Percentiles rank a stretch among this genome's conserved stretches.
Evolutionary conservation across 2,329 filamentous ascomycete genomes (phyloP).

Genomic region (Monosporascus sp.): DNA sequence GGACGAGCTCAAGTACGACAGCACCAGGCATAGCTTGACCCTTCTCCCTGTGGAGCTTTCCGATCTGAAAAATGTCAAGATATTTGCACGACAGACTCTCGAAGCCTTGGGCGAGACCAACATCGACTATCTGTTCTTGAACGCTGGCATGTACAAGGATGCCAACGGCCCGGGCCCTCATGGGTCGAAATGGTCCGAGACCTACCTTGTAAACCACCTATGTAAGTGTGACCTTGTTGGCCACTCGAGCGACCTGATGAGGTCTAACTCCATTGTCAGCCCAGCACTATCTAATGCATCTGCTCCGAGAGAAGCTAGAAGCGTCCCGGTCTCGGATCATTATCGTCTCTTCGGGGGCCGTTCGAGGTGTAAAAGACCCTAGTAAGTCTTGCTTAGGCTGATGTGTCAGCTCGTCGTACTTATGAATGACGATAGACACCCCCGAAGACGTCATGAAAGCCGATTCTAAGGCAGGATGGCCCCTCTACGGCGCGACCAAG

Average conservation of each 20-base stretch:
- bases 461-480: slow-evolving; percentile 27
- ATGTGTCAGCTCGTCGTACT: slow-evolving; percentile 2
- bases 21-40: slow-evolving; percentile 32
- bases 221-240: slow-evolving; percentile 28
- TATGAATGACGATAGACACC: slow-evolving; percentile 6
- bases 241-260: not conserved
- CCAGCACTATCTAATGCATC: slow-evolving; percentile 48
- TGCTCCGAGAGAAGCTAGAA: slow-evolving; percentile 43
- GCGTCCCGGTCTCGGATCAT: slow-evolving; percentile 42
- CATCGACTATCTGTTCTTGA: slow-evolving; percentile 46
- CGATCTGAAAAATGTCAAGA: slow-evolving; percentile 38
- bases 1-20: slow-evolving; percentile 37
- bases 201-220: slow-evolving; percentile 47
- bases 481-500: slow-evolving; percentile 40
- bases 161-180: slow-evolving; percentile 30
- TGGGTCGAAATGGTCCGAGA: slow-evolving; percentile 46
- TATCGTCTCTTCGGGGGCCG: slow-evolving; percentile 45
- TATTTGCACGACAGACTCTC: slow-evolving; percentile 41
- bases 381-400: slow-evolving; percentile 14
- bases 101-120: slow-evolving; percentile 34
- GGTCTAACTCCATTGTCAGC: slow-evolving; percentile 28
- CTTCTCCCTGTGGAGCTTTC: slow-evolving; percentile 45
- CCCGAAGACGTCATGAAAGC: slow-evolving; percentile 26
- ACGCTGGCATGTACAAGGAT: slow-evolving; percentile 39
- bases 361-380: slow-evolving; percentile 36